These are phyloP conservation scores for Corylus avellana DNA, from an alignment of 306 rosid genomes.

Conservation along the genomic window DNA sequence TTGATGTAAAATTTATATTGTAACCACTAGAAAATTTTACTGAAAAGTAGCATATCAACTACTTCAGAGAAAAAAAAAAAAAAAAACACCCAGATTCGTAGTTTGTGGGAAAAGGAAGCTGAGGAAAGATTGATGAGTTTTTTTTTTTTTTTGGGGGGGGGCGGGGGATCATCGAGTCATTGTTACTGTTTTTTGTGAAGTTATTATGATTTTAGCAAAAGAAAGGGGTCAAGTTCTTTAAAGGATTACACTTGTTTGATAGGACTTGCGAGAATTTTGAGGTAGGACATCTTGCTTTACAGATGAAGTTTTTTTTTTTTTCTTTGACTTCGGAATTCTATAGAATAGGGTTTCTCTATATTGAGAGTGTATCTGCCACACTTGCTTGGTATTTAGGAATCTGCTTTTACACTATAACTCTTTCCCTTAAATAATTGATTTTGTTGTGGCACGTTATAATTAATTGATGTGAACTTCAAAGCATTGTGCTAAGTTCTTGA, in stretches of 20 bases:
- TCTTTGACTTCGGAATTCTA: too few species aligned
- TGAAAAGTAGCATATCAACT: neutral
- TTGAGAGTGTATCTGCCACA: neutral
- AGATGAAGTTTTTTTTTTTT: too few species aligned
- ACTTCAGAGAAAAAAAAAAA: neutral
- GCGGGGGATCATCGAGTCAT: neutral
- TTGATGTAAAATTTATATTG: neutral
- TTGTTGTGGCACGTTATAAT: neutral
- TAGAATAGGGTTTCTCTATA: neutral
- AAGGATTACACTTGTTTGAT: neutral
- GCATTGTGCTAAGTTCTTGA: conserved; percentile 4
- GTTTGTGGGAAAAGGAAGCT: neutral
- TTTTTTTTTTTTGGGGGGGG: neutral
- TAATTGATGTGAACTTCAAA: neutral
- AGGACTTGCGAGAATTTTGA: neutral
- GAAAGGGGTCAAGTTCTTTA: neutral
- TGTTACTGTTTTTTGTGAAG: neutral
- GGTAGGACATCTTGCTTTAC: neutral
- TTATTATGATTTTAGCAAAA: neutral
- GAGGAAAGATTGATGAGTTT: neutral
- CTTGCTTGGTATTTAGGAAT: neutral
- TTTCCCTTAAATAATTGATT: neutral
- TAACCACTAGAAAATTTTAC: neutral
- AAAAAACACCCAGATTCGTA: neutral
- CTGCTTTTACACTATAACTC: neutral